A percentile compares a stretch with the other conserved stretches of the same genome.
Evolutionary conservation across 1,139 yeast genomes (phyloP).

Genomic region (Pneumocystis jirovecii): DNA sequence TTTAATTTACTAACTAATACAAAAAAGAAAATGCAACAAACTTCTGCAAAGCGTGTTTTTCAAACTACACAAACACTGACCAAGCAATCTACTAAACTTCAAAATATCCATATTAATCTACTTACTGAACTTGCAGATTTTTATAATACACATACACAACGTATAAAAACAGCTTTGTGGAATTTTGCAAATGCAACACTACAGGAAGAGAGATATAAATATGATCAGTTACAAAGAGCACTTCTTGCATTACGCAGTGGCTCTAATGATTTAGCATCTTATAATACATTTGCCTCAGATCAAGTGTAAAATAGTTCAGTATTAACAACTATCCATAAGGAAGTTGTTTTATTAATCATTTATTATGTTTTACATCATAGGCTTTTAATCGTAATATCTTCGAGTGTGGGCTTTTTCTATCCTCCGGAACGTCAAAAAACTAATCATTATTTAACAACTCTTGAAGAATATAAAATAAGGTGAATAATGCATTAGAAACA

Average conservation of each 20-base stretch:
- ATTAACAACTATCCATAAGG: not conserved
- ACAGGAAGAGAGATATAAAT: not conserved
- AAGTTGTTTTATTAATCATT: not conserved
- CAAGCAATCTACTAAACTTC: not conserved
- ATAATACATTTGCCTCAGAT: not conserved
- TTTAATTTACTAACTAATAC: not conserved
- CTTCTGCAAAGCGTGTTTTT: not conserved
- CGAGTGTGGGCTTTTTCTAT: not conserved
- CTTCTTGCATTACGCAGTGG: not conserved
- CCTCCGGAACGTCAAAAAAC: not conserved
- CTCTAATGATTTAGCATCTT: not conserved
- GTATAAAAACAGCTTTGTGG: not conserved
- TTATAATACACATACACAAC: not conserved
- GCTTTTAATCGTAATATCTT: not conserved
- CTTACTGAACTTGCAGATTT: not conserved
- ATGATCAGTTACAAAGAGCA: not conserved
- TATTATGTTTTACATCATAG: not conserved
- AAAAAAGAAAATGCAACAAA: not conserved
- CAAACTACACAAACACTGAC: not conserved
- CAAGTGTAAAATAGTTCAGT: not conserved
- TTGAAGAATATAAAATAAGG: not conserved
- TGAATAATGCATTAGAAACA: not conserved
- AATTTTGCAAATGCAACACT: not conserved
- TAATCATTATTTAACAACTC: not conserved
- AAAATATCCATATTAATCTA: not conserved